These are phyloP conservation scores for Uromyces viciae-fabae DNA, from an alignment of 1,284 basidiomycete species.

Conservation along the genomic window DNA sequence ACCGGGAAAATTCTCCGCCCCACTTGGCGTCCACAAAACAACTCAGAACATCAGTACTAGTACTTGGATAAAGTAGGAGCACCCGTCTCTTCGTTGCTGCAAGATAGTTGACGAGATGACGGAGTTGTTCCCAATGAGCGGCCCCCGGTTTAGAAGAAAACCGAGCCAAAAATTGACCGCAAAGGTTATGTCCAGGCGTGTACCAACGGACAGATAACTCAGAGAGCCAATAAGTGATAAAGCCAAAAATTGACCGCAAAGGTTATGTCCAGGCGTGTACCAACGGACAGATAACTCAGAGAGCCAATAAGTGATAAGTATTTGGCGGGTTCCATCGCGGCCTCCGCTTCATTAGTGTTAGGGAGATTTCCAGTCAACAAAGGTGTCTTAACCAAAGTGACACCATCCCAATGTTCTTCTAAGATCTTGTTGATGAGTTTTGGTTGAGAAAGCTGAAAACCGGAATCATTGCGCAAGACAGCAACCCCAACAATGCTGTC, in stretches of 20 bases:
- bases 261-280: neutral
- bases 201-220: neutral
- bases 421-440: neutral
- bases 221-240: too few relatives aligned
- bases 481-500: neutral
- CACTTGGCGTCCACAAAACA: conserved; percentile 18
- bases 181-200: neutral
- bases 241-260: neutral
- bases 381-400: neutral
- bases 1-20: neutral
- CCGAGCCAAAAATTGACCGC: neutral
- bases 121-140: neutral
- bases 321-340: neutral
- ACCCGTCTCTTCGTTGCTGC: neutral
- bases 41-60: neutral
- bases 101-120: neutral
- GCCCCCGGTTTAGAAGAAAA: neutral
- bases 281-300: neutral
- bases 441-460: neutral
- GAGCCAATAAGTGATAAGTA: neutral
- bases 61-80: neutral
- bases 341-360: neutral
- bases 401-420: neutral
- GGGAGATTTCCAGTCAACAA: neutral
- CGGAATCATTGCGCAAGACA: neutral